These are phyloP conservation scores for Xylaria arbuscula DNA, from an alignment of 2,329 filamentous ascomycete species.

Conservation along the genomic window DNA sequence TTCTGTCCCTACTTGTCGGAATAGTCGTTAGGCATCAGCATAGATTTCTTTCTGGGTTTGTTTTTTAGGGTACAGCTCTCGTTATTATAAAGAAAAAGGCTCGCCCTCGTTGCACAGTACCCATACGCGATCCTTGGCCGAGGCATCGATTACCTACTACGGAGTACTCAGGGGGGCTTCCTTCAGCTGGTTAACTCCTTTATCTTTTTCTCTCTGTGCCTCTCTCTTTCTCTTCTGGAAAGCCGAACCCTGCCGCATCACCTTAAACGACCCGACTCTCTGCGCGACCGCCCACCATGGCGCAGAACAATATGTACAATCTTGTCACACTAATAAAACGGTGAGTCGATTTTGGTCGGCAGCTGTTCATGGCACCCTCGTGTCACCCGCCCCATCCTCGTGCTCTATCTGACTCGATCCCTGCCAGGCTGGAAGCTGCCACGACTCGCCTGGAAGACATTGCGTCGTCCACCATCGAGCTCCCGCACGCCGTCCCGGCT, in stretches of 20 bases:
- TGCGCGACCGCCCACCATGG: constrained; percentile 61
- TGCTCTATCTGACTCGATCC: constrained; percentile 58
- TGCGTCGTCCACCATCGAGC: constrained; percentile 77
- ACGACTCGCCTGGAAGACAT: constrained; percentile 97
- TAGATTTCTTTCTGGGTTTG: constrained; percentile 24
- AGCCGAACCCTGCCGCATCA: background rate
- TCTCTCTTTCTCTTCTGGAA: background rate
- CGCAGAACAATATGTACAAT: constrained; percentile 90
- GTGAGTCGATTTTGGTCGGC: constrained; percentile 64
- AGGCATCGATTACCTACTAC: constrained; percentile 5
- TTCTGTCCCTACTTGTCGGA: background rate
- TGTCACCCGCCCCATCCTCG: background rate
- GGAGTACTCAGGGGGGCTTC: constrained; percentile 14
- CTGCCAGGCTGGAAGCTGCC: constrained; percentile 88
- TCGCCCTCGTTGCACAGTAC: constrained; percentile 14
- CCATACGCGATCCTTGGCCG: background rate
- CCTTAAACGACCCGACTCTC: constrained; percentile 14
- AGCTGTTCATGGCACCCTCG: background rate
- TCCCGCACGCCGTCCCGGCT: constrained; percentile 63
- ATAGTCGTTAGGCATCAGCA: constrained; percentile 31
- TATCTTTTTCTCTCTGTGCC: constrained; percentile 11
- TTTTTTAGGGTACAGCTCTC: constrained; percentile 19
- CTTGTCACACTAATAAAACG: constrained; percentile 97
- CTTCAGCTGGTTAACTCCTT: background rate
- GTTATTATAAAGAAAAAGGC: background rate